Conservation (phyloP, 1,284 basidiomycete species). For the Boletellus deceptivus region DNA sequence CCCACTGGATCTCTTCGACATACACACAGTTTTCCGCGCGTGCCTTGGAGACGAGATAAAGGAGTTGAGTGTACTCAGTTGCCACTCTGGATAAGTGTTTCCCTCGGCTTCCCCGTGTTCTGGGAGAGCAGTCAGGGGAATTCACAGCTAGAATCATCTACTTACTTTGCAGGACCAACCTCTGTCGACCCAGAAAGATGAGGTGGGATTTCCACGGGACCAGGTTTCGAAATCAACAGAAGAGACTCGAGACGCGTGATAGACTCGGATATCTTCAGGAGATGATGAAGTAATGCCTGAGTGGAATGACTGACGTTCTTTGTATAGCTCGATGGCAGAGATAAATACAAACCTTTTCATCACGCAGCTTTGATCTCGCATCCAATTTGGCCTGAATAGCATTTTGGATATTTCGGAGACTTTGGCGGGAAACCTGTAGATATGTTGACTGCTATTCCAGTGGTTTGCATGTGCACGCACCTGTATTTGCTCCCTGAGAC, state of each 20-base stretch:
- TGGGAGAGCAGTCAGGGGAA: constrained; percentile 25
- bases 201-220: constrained; percentile 21
- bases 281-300: constrained; percentile 79
- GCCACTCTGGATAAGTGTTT: constrained; percentile 87
- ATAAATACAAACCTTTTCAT: constrained; percentile 67
- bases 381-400: constrained; percentile 77
- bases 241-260: constrained; percentile 80
- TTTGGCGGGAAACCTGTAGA: constrained; percentile 57
- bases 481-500: constrained; percentile 65
- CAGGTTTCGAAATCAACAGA: constrained; percentile 53
- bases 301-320: constrained; percentile 2
- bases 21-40: constrained; percentile 71
- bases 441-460: neutral
- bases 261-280: constrained; percentile 88
- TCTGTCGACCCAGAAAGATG: constrained; percentile 26
- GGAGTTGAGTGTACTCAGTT: constrained; percentile 87
- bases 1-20: constrained; percentile 82
- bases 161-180: constrained; percentile 24
- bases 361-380: constrained; percentile 70
- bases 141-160: neutral
- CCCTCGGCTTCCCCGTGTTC: constrained; percentile 62
- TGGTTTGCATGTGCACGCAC: constrained; percentile 42
- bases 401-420: constrained; percentile 66
- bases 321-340: neutral
- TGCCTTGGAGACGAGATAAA: constrained; percentile 87